Evolutionary conservation across 192 early-diverging fungal species (phyloP), one percentile per base, ranked within the genome.

Genomic region (Backusella tuberculispora): DNA sequence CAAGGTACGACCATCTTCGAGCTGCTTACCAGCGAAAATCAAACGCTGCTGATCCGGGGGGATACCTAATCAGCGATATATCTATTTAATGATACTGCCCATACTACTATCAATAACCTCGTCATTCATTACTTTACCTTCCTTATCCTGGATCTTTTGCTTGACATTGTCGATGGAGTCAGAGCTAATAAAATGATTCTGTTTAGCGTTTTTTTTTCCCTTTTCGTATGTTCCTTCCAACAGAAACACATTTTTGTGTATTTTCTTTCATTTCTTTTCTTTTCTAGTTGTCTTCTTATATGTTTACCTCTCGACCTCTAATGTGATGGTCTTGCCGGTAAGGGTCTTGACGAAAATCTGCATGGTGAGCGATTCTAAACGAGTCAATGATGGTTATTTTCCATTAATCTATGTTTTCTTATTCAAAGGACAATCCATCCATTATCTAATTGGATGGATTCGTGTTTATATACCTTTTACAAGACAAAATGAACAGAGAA

Each of bases 21-120:
- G 93, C 88, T 99, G 98, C 92, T 99, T 99, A 77, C 98, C 98
- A 83, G 98, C 98, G 85, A 99, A 98, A 83, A 99, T 99, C 69
- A 99, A 88, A 83, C 98, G 96, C 88, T 99, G 98, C 87, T 99
- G 98, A 82, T 99, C 98, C 76, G 98, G 98, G 79, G 97, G 97
- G 84, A 99, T 99, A 71, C 94, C 90, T 91, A 44, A 41, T 43
- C 3, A 41, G 2, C 15, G 38, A 0, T 44, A 68, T 17, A 17
- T 7, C 17, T 43, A 68, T 56, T 72, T 72, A 72, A 17, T 72
- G 14, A 60, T 15, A 14, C 7, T 66, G 38, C 7, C 37, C 34
- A 19, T 6, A 48, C 4, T 17, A 12, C 17, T 60, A 4, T 45
- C 12, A 21, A 15, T 45, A 8, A 14, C 45, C 13, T 26, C 15